Evolutionary conservation across 768 basidiomycete genomes (phyloP), one percentile per base, ranked within the genome.

Genomic region (Tephrocybe rancida): DNA sequence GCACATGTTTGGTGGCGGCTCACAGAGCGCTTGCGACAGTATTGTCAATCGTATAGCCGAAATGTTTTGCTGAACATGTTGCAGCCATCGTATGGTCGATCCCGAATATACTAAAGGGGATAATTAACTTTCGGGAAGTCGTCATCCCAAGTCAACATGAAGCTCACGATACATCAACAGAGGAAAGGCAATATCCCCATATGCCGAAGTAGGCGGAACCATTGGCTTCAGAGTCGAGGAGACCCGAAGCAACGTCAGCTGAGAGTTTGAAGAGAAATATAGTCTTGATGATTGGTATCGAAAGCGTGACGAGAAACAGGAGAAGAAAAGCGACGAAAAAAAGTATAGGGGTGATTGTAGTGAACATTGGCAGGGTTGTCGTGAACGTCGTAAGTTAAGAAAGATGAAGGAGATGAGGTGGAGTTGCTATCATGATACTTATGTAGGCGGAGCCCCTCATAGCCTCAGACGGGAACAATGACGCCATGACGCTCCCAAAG

Each of bases 161-260:
- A 56, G 61, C 72, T 56, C 65, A 82, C 80, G 73, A 69, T 61
- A 77, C 65, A 30, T 79, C 66, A 49, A 79, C 61, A 16, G 70
- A 72, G 26, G 78, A 76, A 34, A 77, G 69, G 66, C 85, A 87
- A 61, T 83, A 85, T 27, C 86, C 86, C 75, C 82, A 88, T 47
- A 85, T 78, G 51, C 86, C 85, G 64, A 86, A 81, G 37, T 69
- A 70, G 54, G 77, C 81, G 44, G 62, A 63, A 19, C 64, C 74
- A 25, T 57, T 66, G 37, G 70, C 76, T 39, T 67, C 69, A 45
- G 71, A 63, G 53, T 65, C 56, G 39, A 78, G 55, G 45, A 76
- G 57, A 47, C 66, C 61, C 11, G 71, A 67, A 10, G 60, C 56
- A 42, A 68, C 63, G 29, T 72, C 61, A 14, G 73, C 73, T 22